phyloP scores from a whole-genome alignment of 1,284 basidiomycete genomes.

The Pascua sp. region DNA sequence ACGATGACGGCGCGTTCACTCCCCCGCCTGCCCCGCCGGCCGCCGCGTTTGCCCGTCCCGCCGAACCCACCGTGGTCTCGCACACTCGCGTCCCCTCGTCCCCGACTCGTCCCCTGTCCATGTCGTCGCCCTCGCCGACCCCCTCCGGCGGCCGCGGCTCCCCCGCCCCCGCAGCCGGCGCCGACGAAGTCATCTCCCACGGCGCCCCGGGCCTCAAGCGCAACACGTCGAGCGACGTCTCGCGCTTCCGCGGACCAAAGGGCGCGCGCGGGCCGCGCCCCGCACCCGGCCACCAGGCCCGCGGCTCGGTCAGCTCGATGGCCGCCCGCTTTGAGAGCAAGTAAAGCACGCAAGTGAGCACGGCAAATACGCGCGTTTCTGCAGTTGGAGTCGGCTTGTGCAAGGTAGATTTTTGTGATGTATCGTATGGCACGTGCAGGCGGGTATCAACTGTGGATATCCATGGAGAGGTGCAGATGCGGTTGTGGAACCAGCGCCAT shows the following conservation, averaged over 20 bases:
- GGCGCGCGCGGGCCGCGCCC: slow-evolving; percentile 41
- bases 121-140: slow-evolving; percentile 7
- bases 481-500: no score
- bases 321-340: slow-evolving; percentile 34
- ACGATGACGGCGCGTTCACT: neutral
- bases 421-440: no score
- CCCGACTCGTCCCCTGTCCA: neutral
- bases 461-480: no score
- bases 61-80: neutral
- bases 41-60: neutral
- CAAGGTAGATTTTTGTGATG: no score
- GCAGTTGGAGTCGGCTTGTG: no score
- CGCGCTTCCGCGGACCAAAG: slow-evolving; percentile 41
- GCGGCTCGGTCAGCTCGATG: slow-evolving; percentile 29
- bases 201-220: slow-evolving; percentile 48
- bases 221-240: slow-evolving; percentile 53
- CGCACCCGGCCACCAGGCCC: slow-evolving; percentile 21
- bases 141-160: slow-evolving; percentile 3
- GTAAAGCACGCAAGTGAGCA: slow-evolving; percentile 3
- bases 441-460: no score
- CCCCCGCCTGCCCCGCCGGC: neutral
- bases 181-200: slow-evolving; percentile 20
- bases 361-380: no score
- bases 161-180: slow-evolving; percentile 14
- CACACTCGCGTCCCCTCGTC: neutral